Conservation (phyloP, 2,329 filamentous ascomycete species). For the Aspergillus brasiliensis region DNA sequence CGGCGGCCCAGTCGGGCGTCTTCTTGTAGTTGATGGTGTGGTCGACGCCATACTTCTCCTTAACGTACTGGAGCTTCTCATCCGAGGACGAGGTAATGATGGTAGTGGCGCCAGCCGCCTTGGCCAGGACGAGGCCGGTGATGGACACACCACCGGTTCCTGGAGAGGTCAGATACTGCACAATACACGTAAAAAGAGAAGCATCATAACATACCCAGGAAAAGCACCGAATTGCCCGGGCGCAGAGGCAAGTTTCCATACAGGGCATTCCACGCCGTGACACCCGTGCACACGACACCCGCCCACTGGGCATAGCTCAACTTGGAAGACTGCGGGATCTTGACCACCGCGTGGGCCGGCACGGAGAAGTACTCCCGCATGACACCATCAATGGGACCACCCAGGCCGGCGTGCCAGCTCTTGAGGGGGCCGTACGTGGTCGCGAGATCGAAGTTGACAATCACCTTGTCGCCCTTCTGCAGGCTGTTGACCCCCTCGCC, state of each 20-base stretch:
- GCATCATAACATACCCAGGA: conserved; percentile 26
- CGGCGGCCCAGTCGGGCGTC: not conserved
- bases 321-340: conserved; percentile 31
- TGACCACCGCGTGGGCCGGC: conserved; percentile 35
- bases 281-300: conserved; percentile 40
- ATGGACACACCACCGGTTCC: conserved; percentile 48
- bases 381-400: conserved; percentile 37
- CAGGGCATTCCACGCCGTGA: conserved; percentile 48
- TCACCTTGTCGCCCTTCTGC: conserved; percentile 55
- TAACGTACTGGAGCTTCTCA: conserved; percentile 21
- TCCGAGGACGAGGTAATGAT: conserved; percentile 51
- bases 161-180: conserved; percentile 27
- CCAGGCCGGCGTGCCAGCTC: conserved; percentile 21
- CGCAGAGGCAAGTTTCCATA: conserved; percentile 35
- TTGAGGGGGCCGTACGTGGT: conserved; percentile 13
- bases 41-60: conserved; percentile 44
- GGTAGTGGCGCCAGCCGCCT: conserved; percentile 47
- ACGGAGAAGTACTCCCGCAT: conserved; percentile 43
- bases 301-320: conserved; percentile 36
- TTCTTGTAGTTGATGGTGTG: conserved; percentile 45
- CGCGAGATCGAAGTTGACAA: conserved; percentile 14
- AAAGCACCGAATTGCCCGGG: conserved; percentile 16
- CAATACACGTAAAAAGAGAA: too few relatives aligned
- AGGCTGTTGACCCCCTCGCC: conserved; percentile 56
- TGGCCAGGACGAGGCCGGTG: conserved; percentile 43